Percentiles rank a stretch among this genome's conserved stretches.
phyloP scores from a whole-genome alignment of 2,329 filamentous ascomycete species.

The Paecilomyces fulvus region DNA sequence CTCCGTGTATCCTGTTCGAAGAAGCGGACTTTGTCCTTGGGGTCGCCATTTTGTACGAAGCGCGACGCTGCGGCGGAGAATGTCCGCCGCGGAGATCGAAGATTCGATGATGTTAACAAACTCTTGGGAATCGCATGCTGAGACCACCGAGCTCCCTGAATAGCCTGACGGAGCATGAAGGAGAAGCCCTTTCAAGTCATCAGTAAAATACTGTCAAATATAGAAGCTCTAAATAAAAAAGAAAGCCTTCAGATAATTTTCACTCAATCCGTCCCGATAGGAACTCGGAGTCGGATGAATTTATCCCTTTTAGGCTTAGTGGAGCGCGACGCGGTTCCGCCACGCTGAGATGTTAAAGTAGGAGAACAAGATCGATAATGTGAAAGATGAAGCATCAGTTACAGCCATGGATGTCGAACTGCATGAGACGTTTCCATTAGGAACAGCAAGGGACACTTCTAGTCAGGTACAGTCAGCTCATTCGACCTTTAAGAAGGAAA shows the following conservation, averaged over 20 bases:
- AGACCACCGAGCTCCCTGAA: slow-evolving; percentile 37
- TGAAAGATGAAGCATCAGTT: not conserved
- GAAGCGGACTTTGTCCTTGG: slow-evolving; percentile 34
- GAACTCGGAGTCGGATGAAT: slow-evolving; percentile 11
- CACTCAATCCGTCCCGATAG: slow-evolving; percentile 2
- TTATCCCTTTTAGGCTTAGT: not conserved
- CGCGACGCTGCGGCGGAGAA: slow-evolving; percentile 24
- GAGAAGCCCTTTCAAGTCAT: slow-evolving; percentile 25
- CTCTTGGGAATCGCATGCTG: slow-evolving; percentile 30
- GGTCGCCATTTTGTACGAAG: slow-evolving; percentile 24
- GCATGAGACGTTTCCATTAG: not conserved
- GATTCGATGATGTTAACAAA: slow-evolving; percentile 17
- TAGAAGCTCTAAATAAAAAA: slow-evolving; percentile 2
- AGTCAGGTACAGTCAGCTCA: not conserved
- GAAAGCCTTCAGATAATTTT: not conserved
- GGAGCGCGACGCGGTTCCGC: not conserved
- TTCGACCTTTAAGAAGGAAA: not conserved
- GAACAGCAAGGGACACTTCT: not conserved
- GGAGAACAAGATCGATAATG: not conserved
- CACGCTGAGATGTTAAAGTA: not conserved
- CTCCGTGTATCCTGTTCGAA: slow-evolving; percentile 33
- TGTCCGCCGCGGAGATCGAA: slow-evolving; percentile 14
- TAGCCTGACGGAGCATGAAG: slow-evolving; percentile 37
- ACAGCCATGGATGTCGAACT: not conserved
- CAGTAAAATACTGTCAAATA: slow-evolving; percentile 7